These are phyloP conservation scores for Basipetospora chlamydospora DNA, from an alignment of 2,329 filamentous ascomycete species.

Conservation along the genomic window DNA sequence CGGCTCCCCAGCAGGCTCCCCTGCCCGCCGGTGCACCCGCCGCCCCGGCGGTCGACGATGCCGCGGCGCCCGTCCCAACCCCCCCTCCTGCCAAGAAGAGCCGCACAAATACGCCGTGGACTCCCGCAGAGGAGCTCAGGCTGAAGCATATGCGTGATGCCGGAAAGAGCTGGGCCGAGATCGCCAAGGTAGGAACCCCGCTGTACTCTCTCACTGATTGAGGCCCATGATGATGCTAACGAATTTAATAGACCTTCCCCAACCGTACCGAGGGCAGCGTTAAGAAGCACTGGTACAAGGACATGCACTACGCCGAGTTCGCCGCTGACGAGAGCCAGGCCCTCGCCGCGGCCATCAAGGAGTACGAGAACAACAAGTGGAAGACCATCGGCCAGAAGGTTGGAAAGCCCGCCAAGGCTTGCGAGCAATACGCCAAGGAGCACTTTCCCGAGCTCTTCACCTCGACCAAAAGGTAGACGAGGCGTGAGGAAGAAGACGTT, in stretches of 20 bases:
- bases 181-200: slow-evolving; percentile 98
- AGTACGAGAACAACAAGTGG: slow-evolving; percentile 98
- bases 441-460: slow-evolving; percentile 49
- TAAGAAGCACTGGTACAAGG: slow-evolving; percentile 99
- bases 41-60: slow-evolving; percentile 12
- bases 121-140: slow-evolving; percentile 79
- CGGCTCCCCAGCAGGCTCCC: slow-evolving; percentile 13
- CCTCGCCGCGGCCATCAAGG: slow-evolving; percentile 86
- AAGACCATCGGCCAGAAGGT: slow-evolving; percentile 94
- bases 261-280: slow-evolving; percentile 90
- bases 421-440: slow-evolving; percentile 83
- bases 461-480: slow-evolving; percentile 6
- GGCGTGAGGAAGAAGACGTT: not conserved
- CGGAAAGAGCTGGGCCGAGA: slow-evolving; percentile 92
- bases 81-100: slow-evolving; percentile 71
- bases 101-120: slow-evolving; percentile 98
- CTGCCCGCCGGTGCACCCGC: slow-evolving; percentile 9
- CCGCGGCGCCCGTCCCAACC: slow-evolving; percentile 10
- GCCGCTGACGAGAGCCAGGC: slow-evolving; percentile 85
- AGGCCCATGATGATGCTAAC: no score
- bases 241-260: slow-evolving; percentile 66
- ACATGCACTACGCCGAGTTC: slow-evolving; percentile 99
- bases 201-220: no score
- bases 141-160: slow-evolving; percentile 90
- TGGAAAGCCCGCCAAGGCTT: slow-evolving; percentile 85